Conservation (phyloP, 1,139 yeast genomes). For the Yamadazyma kanchanaburiensis region DNA sequence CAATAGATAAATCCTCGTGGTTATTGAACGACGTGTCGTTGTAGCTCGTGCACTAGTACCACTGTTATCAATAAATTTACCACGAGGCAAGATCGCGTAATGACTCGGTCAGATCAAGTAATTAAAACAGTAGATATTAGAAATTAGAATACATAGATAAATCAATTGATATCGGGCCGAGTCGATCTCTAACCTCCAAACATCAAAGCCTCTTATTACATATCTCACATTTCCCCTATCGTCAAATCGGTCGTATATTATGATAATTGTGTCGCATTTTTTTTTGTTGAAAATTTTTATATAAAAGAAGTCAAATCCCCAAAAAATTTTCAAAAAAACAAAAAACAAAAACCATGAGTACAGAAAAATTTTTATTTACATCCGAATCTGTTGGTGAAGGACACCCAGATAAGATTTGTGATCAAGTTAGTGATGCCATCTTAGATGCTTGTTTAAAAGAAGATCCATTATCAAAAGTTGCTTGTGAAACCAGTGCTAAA, state of each 20-base stretch:
- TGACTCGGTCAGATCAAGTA: too few relatives aligned
- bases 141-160: too few relatives aligned
- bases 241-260: too few relatives aligned
- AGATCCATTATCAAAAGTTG: conserved; percentile 98
- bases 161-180: too few relatives aligned
- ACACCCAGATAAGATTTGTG: conserved; percentile 99
- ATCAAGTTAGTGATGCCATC: conserved; percentile 98
- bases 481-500: conserved; percentile 98
- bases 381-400: conserved; percentile 99
- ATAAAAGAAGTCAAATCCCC: conserved; percentile 6
- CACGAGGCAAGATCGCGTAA: too few relatives aligned
- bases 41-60: too few relatives aligned
- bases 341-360: conserved; percentile 4
- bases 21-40: too few relatives aligned
- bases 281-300: conserved; percentile 4
- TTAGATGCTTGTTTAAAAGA: conserved; percentile 94
- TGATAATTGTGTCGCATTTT: conserved; percentile 1
- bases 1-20: too few relatives aligned
- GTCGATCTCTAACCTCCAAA: too few relatives aligned
- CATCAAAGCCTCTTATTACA: too few relatives aligned
- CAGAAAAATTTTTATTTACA: conserved; percentile 69
- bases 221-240: neutral
- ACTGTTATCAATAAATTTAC: too few relatives aligned
- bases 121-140: too few relatives aligned
- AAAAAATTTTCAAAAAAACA: conserved; percentile 6